phyloP scores from a whole-genome alignment of 768 basidiomycete genomes.

The Symmetrospora coprosmae region DNA sequence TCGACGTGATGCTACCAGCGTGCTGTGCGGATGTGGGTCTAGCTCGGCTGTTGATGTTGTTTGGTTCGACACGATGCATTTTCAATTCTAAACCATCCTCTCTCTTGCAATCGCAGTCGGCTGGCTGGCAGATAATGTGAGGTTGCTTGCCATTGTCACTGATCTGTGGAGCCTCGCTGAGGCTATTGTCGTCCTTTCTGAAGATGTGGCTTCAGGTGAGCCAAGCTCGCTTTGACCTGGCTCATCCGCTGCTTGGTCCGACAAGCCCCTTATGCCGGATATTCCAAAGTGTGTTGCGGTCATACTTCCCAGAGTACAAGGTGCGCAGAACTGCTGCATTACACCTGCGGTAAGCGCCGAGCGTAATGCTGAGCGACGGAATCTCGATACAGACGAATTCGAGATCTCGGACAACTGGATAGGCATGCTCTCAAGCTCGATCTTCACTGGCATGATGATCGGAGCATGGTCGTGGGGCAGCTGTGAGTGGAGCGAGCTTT shows the following conservation, averaged over 20 bases:
- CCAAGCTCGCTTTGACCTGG: no score
- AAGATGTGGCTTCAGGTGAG: conserved; percentile 85
- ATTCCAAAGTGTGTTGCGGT: conserved; percentile 57
- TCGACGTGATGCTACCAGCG: conserved; percentile 43
- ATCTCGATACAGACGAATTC: conserved; percentile 48
- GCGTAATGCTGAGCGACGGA: neutral
- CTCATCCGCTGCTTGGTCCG: no score
- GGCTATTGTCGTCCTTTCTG: no score
- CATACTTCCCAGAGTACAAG: conserved; percentile 84
- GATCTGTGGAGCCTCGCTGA: no score
- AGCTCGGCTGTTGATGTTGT: neutral
- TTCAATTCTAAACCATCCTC: conserved; percentile 2
- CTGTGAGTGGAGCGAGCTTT: conserved; percentile 50
- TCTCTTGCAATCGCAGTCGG: conserved; percentile 41
- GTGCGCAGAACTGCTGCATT: no score
- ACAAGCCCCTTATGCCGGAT: neutral
- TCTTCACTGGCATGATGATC: conserved; percentile 91
- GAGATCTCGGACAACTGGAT: conserved; percentile 58
- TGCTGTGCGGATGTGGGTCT: conserved; percentile 68
- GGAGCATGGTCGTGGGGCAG: conserved; percentile 51
- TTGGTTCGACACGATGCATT: neutral
- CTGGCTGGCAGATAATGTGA: conserved; percentile 85
- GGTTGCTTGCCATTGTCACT: conserved; percentile 31
- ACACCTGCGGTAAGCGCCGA: neutral
- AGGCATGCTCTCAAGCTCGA: conserved; percentile 68